Conservation (phyloP, 73 alveolate genomes). For the Tetrahymena borealis region DNA sequence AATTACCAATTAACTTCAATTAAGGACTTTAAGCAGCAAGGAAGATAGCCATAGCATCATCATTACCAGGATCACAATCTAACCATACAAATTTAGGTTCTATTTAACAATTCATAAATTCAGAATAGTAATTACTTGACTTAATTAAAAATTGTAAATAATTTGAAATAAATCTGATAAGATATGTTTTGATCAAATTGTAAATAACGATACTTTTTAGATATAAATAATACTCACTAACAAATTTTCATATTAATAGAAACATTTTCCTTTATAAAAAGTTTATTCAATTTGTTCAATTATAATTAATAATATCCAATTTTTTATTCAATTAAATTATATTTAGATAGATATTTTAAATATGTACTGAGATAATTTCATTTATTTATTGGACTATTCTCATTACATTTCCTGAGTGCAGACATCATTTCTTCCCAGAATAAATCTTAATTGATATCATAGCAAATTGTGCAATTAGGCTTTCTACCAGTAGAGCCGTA, state of each 20-base stretch:
- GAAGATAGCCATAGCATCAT: conserved; percentile 31
- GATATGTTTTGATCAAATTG: too few relatives aligned
- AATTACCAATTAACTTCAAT: conserved; percentile 3
- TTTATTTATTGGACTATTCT: not conserved
- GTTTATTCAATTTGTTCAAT: too few relatives aligned
- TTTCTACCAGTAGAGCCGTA: not conserved
- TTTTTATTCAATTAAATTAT: too few relatives aligned
- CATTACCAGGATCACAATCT: conserved; percentile 40
- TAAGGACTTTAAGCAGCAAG: conserved; percentile 11
- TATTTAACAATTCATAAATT: not conserved
- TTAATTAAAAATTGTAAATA: too few relatives aligned
- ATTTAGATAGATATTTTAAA: too few relatives aligned
- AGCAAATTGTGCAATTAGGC: not conserved
- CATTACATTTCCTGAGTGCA: not conserved
- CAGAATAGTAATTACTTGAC: too few relatives aligned
- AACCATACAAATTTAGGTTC: conserved; percentile 14
- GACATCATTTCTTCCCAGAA: not conserved
- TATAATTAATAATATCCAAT: too few relatives aligned
- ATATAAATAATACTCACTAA: too few relatives aligned
- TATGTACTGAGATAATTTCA: not conserved
- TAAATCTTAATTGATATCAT: not conserved
- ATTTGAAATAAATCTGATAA: too few relatives aligned
- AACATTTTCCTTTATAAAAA: too few relatives aligned
- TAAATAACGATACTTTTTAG: too few relatives aligned
- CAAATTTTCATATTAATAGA: too few relatives aligned